phyloP scores from a whole-genome alignment of 2,329 filamentous ascomycete genomes.

The Emergomyces africanus region DNA sequence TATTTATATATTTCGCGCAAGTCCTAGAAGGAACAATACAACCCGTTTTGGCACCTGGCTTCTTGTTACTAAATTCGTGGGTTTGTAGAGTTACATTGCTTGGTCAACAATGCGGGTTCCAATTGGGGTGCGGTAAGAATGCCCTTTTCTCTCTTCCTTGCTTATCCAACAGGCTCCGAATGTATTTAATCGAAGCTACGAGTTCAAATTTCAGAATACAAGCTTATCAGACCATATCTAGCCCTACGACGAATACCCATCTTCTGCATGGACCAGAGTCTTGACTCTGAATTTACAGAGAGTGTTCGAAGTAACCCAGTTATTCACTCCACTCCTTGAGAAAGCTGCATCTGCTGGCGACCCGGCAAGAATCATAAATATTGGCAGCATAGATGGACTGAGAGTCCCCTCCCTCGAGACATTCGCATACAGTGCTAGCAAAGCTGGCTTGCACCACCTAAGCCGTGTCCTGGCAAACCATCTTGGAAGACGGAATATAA shows the following conservation, averaged over 20 bases:
- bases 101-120: conserved; percentile 42
- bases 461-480: conserved; percentile 40
- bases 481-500: conserved; percentile 40
- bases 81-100: conserved; percentile 32
- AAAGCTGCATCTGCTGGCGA: conserved; percentile 33
- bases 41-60: conserved; percentile 6
- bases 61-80: conserved; percentile 12
- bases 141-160: neutral
- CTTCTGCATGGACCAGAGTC: conserved; percentile 45
- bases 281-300: conserved; percentile 43
- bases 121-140: conserved; percentile 36
- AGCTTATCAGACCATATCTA: neutral
- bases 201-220: neutral
- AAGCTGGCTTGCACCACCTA: conserved; percentile 42
- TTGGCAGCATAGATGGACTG: conserved; percentile 43
- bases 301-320: conserved; percentile 37
- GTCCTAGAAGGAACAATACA: conserved; percentile 27
- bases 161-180: neutral
- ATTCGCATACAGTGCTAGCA: conserved; percentile 41
- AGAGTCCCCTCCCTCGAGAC: conserved; percentile 40
- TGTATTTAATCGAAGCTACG: neutral
- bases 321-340: conserved; percentile 35
- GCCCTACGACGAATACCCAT: conserved; percentile 45
- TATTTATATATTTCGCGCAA: neutral
- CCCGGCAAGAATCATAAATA: conserved; percentile 40